phyloP scores from a whole-genome alignment of 257 asterid genomes.

The Solanum ahanhuiri region DNA sequence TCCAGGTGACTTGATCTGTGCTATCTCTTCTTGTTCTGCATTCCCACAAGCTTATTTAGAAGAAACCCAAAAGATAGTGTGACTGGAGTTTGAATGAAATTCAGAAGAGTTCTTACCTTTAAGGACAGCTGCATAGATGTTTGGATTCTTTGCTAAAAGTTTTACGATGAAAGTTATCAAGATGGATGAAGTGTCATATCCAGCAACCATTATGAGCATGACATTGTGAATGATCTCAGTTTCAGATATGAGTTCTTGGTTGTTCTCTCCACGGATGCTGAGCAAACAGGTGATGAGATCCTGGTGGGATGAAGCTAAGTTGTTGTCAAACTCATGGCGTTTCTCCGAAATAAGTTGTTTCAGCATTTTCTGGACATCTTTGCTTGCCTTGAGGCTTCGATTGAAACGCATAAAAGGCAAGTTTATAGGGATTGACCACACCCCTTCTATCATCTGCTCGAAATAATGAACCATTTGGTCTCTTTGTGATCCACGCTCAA shows the following conservation, averaged over 20 bases:
- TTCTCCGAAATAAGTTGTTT: conserved; percentile 41
- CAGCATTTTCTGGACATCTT: conserved; percentile 29
- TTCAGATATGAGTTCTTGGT: conserved; percentile 30
- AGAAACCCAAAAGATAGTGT: neutral
- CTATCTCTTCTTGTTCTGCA: conserved; percentile 58
- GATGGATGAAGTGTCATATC: conserved; percentile 58
- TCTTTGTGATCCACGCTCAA: conserved; percentile 37
- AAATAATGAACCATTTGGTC: conserved; percentile 28
- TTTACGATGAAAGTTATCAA: conserved; percentile 50
- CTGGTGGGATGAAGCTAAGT: conserved; percentile 39
- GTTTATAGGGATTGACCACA: conserved; percentile 63
- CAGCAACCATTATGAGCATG: conserved; percentile 55
- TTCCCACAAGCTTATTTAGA: neutral
- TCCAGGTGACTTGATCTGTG: conserved; percentile 20
- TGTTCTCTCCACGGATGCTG: conserved; percentile 30
- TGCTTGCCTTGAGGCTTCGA: conserved; percentile 48
- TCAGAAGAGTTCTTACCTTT: conserved; percentile 25
- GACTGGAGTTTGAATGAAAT: neutral
- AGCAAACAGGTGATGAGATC: conserved; percentile 66
- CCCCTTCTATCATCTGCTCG: conserved; percentile 42
- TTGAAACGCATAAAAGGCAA: conserved; percentile 59
- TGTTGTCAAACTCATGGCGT: conserved; percentile 22
- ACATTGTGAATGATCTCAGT: conserved; percentile 54
- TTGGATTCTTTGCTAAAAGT: conserved; percentile 35
- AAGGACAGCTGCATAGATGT: conserved; percentile 39